phyloP scores from a whole-genome alignment of 495 filamentous ascomycete species.

The Talaromyces ruber region DNA sequence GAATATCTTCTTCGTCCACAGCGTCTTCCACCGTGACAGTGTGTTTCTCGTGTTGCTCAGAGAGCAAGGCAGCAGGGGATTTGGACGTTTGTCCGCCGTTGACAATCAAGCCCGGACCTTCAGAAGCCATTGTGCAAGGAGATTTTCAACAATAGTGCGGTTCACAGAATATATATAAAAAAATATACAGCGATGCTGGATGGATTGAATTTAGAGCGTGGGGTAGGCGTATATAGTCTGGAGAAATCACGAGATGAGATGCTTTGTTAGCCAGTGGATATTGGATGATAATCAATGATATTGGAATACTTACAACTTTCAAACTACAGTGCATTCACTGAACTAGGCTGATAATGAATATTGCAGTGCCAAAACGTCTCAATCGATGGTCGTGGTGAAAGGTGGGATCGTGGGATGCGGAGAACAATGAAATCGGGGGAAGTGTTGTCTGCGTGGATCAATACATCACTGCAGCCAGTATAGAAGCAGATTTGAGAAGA shows the following conservation, averaged over 20 bases:
- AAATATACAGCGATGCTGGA: background rate
- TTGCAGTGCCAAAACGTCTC: background rate
- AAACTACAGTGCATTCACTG: background rate
- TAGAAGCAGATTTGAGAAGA: background rate
- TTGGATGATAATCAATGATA: background rate
- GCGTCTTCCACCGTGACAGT: slow-evolving; percentile 69
- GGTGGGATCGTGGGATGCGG: background rate
- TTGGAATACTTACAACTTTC: background rate
- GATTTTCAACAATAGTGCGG: background rate
- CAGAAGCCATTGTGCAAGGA: slow-evolving; percentile 36
- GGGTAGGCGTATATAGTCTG: background rate
- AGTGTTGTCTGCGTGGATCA: background rate
- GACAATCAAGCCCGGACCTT: slow-evolving; percentile 27
- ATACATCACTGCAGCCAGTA: slow-evolving; percentile 1
- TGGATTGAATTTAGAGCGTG: background rate
- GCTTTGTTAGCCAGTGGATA: background rate
- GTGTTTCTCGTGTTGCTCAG: slow-evolving; percentile 63
- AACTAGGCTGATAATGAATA: background rate
- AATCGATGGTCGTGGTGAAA: background rate
- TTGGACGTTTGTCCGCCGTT: slow-evolving; percentile 27
- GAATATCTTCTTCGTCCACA: slow-evolving; percentile 68
- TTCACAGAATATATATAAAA: background rate
- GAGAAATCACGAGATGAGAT: background rate
- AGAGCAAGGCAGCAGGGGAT: slow-evolving; percentile 64
- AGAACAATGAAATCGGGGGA: background rate